A percentile compares a stretch with the other conserved stretches of the same genome.
These are phyloP conservation scores for Celoporthe dispersa DNA, from an alignment of 2,329 filamentous ascomycete genomes.

Conservation along the genomic window DNA sequence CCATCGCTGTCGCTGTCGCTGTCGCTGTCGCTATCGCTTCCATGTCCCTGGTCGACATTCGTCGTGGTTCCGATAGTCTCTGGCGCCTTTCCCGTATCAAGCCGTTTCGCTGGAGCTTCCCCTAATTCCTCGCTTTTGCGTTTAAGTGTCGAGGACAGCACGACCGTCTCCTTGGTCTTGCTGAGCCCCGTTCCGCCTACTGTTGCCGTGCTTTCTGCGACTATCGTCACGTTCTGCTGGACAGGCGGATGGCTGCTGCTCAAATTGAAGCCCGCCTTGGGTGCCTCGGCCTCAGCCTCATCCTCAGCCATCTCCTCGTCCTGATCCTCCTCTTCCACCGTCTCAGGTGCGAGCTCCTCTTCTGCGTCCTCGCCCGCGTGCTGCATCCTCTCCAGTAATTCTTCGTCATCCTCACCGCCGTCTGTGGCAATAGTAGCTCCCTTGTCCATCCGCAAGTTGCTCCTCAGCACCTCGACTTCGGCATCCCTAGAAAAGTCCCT, in stretches of 20 bases:
- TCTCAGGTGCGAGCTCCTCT: constrained; percentile 42
- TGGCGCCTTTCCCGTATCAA: constrained; percentile 31
- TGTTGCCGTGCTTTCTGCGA: constrained; percentile 4
- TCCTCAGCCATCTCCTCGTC: constrained; percentile 32
- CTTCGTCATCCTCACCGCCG: constrained; percentile 53
- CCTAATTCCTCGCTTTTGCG: constrained; percentile 50
- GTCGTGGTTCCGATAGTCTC: constrained; percentile 23
- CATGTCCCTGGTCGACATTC: constrained; percentile 32
- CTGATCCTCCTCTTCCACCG: constrained; percentile 36
- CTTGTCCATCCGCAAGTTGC: constrained; percentile 55
- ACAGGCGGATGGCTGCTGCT: neutral
- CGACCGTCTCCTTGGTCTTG: constrained; percentile 20
- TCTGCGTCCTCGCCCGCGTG: constrained; percentile 38
- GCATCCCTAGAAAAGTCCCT: constrained; percentile 65
- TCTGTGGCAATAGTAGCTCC: constrained; percentile 30
- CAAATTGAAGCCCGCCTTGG: constrained; percentile 22
- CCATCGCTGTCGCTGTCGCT: constrained; percentile 54
- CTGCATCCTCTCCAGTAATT: constrained; percentile 35
- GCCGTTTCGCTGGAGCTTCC: constrained; percentile 33
- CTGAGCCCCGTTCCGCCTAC: neutral
- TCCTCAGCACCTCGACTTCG: constrained; percentile 72
- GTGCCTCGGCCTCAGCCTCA: constrained; percentile 24
- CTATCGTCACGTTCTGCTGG: constrained; percentile 11
- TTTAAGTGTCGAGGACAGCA: constrained; percentile 40
- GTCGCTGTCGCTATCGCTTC: constrained; percentile 48